These are phyloP conservation scores for Yamadazyma tumulicola DNA, from an alignment of 805 yeast genomes.

Conservation along the genomic window DNA sequence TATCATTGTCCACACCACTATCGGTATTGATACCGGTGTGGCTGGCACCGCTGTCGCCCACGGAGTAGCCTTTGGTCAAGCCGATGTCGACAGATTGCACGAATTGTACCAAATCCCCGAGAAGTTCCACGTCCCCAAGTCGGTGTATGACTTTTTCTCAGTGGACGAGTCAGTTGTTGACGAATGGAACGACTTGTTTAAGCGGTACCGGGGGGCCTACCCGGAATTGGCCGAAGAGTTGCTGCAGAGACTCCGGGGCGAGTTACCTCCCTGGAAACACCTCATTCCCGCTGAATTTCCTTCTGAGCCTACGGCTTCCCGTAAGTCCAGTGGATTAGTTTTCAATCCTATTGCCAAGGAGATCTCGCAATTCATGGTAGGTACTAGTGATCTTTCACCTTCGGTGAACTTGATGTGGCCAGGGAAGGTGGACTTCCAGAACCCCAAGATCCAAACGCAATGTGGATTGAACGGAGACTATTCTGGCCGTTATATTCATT, in stretches of 20 bases:
- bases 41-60: conserved; percentile 30
- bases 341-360: conserved; percentile 24
- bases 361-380: conserved; percentile 25
- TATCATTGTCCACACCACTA: conserved; percentile 29
- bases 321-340: conserved; percentile 24
- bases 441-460: conserved; percentile 16
- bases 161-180: conserved; percentile 19
- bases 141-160: conserved; percentile 26
- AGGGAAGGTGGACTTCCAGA: conserved; percentile 26
- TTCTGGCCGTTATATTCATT: conserved; percentile 27
- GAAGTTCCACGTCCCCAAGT: conserved; percentile 20
- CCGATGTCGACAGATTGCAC: conserved; percentile 21
- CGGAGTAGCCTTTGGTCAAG: conserved; percentile 33
- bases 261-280: conserved; percentile 22
- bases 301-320: conserved; percentile 23
- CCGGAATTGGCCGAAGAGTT: conserved; percentile 27
- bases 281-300: conserved; percentile 17
- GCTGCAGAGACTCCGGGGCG: conserved; percentile 20
- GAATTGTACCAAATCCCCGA: conserved; percentile 16
- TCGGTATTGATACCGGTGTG: conserved; percentile 29
- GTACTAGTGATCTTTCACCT: conserved; percentile 34
- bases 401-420: conserved; percentile 29
- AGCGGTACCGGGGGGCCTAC: conserved; percentile 16
- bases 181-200: conserved; percentile 22
- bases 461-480: conserved; percentile 29